Evolutionary conservation across 2,329 filamentous ascomycete species (phyloP), one percentile per base, ranked within the genome.

Genomic region (Aspergillus niger): DNA sequence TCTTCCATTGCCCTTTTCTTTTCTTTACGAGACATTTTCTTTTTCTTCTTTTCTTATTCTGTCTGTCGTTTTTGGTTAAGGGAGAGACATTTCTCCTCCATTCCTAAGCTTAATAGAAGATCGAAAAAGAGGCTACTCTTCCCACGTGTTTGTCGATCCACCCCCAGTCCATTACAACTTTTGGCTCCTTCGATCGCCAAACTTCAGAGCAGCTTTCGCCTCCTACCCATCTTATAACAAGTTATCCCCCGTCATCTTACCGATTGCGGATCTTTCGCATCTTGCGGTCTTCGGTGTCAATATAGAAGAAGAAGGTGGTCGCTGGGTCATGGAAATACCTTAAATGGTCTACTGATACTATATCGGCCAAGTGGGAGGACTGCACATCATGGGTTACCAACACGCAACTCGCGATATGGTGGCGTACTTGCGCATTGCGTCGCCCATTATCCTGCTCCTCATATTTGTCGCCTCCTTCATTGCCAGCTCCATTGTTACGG

Each of bases 381-480:
- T 60, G 55, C 58, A 63, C 66, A 69, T 64, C 65, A 74, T 77
- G 70, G 70, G 68, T 68, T 65, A 76, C 47, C 74, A 77, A 67
- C 71, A 75, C 43, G 74, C 77, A 58, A 78, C 79, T 62, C 76
- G 77, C 54, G 71, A 69, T 52, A 72, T 82, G 62, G 71, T 85
- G 63, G 74, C 73, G 55, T 77, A 79, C 67, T 71, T 85, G 60
- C 85, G 85, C 69, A 85, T 82, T 72, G 78, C 82, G 66, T 90
- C 86, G 66, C 87, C 89, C 11, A 84, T 89, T 68, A 73, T 88
- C 59, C 78, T 91, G 61, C 80, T 90, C 57, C 65, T 86, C 67
- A 82, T 90, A 71, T 91, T 91, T 74, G 76, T 89, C 52, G 74
- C 80, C 62, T 82, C 83, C 64, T 89, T 90, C 71, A 82, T 88